phyloP scores from a whole-genome alignment of 345 rosid genomes.

The Citrus sp. region DNA sequence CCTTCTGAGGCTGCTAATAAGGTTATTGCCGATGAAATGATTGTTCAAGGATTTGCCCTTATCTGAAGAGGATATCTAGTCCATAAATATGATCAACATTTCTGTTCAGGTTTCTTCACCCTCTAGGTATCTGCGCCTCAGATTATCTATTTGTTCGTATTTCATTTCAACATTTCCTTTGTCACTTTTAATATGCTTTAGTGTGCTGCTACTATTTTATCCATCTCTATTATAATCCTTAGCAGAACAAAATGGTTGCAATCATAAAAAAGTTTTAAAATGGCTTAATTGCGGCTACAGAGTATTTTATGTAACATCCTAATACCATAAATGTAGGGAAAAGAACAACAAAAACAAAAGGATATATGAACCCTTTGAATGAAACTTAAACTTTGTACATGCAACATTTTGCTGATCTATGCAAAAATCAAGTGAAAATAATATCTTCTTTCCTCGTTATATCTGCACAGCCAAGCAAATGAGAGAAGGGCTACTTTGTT shows the following conservation, averaged over 20 bases:
- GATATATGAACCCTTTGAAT: neutral
- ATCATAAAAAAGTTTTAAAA: neutral
- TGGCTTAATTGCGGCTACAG: neutral
- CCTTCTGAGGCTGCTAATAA: slow-evolving; percentile 91
- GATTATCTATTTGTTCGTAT: neutral
- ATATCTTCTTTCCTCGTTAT: neutral
- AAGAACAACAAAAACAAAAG: neutral
- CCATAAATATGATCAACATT: neutral
- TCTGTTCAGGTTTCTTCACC: neutral
- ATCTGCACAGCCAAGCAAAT: neutral
- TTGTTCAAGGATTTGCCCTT: slow-evolving; percentile 67
- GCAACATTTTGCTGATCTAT: neutral
- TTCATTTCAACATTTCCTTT: neutral
- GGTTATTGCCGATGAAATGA: slow-evolving; percentile 63
- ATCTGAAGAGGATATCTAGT: slow-evolving; percentile 15
- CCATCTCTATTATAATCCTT: slow-evolving; percentile 1
- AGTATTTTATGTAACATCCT: neutral
- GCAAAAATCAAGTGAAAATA: too few relatives aligned
- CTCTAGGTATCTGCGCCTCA: neutral
- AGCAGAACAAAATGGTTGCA: neutral
- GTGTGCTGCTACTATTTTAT: neutral
- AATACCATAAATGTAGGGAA: neutral
- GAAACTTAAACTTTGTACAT: neutral
- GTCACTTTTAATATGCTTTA: too few relatives aligned
- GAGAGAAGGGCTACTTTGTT: neutral